phyloP scores from a whole-genome alignment of 495 filamentous ascomycete genomes.

The Neurospora pannonica region DNA sequence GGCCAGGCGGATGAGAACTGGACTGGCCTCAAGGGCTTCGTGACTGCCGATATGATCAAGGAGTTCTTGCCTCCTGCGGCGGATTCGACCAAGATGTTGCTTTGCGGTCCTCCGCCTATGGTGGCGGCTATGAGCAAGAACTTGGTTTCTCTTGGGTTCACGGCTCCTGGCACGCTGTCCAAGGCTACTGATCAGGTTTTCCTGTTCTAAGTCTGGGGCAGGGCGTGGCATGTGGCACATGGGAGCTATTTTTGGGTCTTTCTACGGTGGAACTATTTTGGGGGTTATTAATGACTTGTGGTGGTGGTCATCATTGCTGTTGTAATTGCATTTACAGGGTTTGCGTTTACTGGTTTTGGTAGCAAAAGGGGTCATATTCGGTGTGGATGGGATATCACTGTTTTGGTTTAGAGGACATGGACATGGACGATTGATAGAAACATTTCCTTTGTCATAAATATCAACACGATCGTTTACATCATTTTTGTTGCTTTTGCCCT shows the following conservation, averaged over 20 bases:
- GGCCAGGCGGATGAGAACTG: slow-evolving; percentile 22
- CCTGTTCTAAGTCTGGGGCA: slow-evolving; percentile 50
- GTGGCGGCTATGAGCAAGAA: slow-evolving; percentile 77
- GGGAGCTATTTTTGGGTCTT: not conserved
- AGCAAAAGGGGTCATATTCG: not conserved
- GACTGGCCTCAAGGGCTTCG: slow-evolving; percentile 21
- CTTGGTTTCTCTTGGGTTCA: slow-evolving; percentile 63
- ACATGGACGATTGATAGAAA: not conserved
- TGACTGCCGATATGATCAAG: slow-evolving; percentile 24
- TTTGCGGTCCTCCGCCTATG: slow-evolving; percentile 81
- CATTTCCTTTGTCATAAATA: not conserved
- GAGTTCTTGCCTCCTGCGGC: slow-evolving; percentile 15
- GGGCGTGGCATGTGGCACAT: too few relatives aligned
- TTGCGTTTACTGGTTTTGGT: not conserved
- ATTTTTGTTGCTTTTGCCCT: not conserved
- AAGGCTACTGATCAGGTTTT: slow-evolving; percentile 80
- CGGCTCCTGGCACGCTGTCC: slow-evolving; percentile 63
- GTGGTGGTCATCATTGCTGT: not conserved
- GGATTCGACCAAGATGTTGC: slow-evolving; percentile 59
- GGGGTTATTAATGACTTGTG: not conserved
- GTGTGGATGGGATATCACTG: not conserved
- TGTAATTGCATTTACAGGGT: not conserved
- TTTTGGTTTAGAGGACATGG: not conserved
- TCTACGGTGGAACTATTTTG: not conserved
- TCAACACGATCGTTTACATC: not conserved